Base-by-base conservation (phyloP, 768 basidiomycete species). In the Russula sp. region DNA sequence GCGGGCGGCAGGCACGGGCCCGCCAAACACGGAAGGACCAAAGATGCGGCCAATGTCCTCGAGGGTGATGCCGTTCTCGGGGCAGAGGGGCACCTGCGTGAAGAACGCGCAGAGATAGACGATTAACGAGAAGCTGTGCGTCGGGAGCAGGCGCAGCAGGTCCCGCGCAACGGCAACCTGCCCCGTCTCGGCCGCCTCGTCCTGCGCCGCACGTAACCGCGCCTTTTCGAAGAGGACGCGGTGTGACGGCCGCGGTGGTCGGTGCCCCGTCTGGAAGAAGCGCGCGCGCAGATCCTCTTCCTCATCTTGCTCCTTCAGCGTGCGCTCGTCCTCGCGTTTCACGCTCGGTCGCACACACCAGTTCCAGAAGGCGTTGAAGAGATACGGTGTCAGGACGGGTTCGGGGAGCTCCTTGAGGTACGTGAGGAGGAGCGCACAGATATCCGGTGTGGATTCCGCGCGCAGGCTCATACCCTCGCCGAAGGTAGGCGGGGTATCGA, bases 91-190 rank as follows among this genome's bases (percentile, higher is more conserved):
- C 0, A 82, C 70, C 65, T 84, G 82, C 1, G 79, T 78, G 68
- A 82, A 80, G 69, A 82, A 81, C 6, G 74, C 74, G 57, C 77
- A 73, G 39, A 82, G 74, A 66, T 82, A 80, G 45, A 73, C 68
- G 53, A 83, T 73, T 4, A 82, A 71, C 39, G 75, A 75, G 62
- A 80, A 73, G 57, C 75, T 71, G 13, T 73, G 66, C 1, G 72
- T 72, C 1, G 81, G 79, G 6, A 83, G 75, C 50, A 84, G 75
- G 7, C 79, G 79, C n/a, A 84, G 75, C 55, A 84, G 69, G 66
- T 79, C 73, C 60, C 79, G 80, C 14, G 81, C 81, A 32, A 74
- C 73, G 14, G 73, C 66, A 7, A 67, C 54, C 63, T 77, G 78
- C 31, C 75, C 61, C 52, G 68, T 63, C 50, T 67, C 62, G 39